Evolutionary conservation across 2,329 filamentous ascomycete genomes (phyloP).

Genomic region (Botrytis medusae): DNA sequence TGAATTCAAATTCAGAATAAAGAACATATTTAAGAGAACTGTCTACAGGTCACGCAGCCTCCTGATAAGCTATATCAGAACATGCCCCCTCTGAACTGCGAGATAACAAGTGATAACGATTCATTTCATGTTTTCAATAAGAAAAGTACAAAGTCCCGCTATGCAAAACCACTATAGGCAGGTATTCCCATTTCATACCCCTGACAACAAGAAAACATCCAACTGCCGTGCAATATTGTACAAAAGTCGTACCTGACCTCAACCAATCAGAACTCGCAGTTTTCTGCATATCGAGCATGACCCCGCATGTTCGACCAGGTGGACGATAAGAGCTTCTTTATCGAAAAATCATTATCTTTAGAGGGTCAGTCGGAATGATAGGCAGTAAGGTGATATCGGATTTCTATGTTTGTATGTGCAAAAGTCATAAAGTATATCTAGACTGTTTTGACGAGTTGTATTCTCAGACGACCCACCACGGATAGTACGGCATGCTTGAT

Average conservation of each 20-base stretch:
- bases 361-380: not conserved
- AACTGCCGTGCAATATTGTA: not conserved
- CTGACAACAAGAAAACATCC: not conserved
- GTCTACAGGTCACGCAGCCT: not conserved
- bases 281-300: not conserved
- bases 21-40: not conserved
- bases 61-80: not conserved
- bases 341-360: not conserved
- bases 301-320: not conserved
- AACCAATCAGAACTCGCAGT: not conserved
- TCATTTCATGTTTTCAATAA: not conserved
- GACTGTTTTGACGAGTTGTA: not conserved
- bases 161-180: not conserved
- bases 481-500: not conserved
- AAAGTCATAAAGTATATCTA: not conserved
- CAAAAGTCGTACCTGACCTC: not conserved
- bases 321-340: constrained; percentile 6
- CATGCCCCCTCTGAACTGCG: not conserved
- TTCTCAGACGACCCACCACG: not conserved
- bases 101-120: not conserved
- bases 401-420: not conserved
- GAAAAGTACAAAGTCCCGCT: not conserved
- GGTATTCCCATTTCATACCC: not conserved
- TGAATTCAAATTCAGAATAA: not conserved
- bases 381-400: not conserved